phyloP scores from a whole-genome alignment of 1,284 basidiomycete genomes.

The Cutaneotrichosporon arboriforme region DNA sequence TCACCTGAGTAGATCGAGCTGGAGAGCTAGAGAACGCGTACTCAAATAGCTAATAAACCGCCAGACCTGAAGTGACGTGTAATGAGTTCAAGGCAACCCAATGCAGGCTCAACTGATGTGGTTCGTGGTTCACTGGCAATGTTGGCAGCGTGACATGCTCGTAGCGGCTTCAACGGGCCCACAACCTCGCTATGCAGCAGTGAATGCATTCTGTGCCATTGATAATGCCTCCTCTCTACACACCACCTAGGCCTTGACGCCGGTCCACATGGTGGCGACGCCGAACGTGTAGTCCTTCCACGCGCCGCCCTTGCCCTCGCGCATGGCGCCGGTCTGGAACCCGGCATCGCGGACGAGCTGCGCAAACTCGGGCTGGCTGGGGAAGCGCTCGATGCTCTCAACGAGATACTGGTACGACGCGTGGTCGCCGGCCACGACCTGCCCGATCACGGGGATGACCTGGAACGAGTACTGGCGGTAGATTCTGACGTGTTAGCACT shows the following conservation, averaged over 20 bases:
- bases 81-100: no score
- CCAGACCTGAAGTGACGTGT: no score
- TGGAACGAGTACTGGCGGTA: conserved; percentile 97
- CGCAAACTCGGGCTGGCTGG: conserved; percentile 82
- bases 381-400: conserved; percentile 94
- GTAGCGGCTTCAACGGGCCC: no score
- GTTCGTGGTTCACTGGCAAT: no score
- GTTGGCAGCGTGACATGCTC: no score
- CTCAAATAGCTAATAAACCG: no score
- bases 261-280: conserved; percentile 76
- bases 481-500: conserved; percentile 52
- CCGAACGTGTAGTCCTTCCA: conserved; percentile 84
- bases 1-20: no score
- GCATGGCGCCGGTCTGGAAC: conserved; percentile 65
- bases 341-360: conserved; percentile 68
- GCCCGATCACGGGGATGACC: conserved; percentile 88
- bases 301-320: conserved; percentile 73
- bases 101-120: no score
- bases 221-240: background rate
- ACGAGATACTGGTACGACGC: conserved; percentile 96
- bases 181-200: background rate
- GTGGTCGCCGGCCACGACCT: conserved; percentile 90
- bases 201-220: background rate
- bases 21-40: no score
- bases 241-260: conserved; percentile 57